These are phyloP conservation scores for Acidomyces sp. DNA, from an alignment of 495 filamentous ascomycete species.

Conservation along the genomic window DNA sequence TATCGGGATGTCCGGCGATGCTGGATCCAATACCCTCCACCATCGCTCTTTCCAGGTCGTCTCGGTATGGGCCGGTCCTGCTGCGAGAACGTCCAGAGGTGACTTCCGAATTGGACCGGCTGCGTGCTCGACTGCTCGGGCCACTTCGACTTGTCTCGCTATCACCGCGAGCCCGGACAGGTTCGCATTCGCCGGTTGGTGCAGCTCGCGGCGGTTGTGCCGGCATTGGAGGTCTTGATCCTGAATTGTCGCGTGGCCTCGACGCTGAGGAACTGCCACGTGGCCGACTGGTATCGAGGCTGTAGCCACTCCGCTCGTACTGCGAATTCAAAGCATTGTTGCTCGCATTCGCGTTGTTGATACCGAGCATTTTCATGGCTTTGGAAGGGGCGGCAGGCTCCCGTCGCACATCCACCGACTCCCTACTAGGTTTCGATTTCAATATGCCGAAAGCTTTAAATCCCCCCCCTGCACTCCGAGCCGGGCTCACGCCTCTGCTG, in stretches of 20 bases:
- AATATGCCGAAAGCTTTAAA: constrained; percentile 56
- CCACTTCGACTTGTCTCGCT: constrained; percentile 6
- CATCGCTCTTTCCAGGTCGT: constrained; percentile 32
- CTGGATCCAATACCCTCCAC: constrained; percentile 24
- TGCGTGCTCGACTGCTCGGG: constrained; percentile 7
- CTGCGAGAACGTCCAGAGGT: constrained; percentile 29
- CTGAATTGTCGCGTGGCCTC: constrained; percentile 7
- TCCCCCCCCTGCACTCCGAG: constrained; percentile 37
- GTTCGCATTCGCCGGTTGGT: constrained; percentile 12
- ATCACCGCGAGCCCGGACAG: constrained; percentile 14
- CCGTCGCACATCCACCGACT: constrained; percentile 36
- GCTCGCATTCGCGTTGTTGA: constrained; percentile 35
- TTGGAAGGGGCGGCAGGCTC: constrained; percentile 38
- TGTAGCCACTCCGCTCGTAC: constrained; percentile 16
- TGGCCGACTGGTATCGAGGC: constrained; percentile 10
- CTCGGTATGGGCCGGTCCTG: constrained; percentile 27
- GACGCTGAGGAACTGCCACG: neutral
- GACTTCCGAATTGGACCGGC: constrained; percentile 29
- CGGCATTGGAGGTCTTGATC: constrained; percentile 7
- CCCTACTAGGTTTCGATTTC: constrained; percentile 52
- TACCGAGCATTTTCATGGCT: constrained; percentile 58
- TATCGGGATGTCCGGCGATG: constrained; percentile 7
- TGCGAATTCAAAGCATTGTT: constrained; percentile 34
- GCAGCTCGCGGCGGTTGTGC: constrained; percentile 1
- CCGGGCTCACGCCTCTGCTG: constrained; percentile 18